Evolutionary conservation across 73 alveolate species (phyloP), one percentile per base, ranked within the genome.

Genomic region (Blepharisma stoltei): DNA sequence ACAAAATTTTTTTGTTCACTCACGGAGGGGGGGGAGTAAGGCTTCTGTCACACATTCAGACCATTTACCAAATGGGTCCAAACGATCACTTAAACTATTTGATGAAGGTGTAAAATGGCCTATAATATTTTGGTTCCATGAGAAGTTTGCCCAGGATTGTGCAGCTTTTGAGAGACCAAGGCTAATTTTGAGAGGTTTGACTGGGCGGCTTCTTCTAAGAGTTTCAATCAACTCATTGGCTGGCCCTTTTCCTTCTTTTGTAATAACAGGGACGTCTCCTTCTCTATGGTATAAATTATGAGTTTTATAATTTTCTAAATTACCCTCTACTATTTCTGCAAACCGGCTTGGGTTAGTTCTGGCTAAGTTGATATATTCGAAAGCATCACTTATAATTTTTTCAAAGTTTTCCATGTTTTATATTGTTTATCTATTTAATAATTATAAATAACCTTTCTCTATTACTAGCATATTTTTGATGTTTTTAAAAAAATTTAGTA

Each of bases 211-310:
- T 20, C 23, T 25, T 60, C 46, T 60, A 14, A 60, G 46, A 14
- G 14, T 4, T 60, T 60, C 6, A 9, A 60, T 60, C 23, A 25
- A 9, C 14, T n/a, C 45, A 14, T 60, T 1, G 11, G 73, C 73
- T 18, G 73, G 46, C 23, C 23, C 18, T 60, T 25, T 14, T 14
- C 73, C 73, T 60, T 60, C 73, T 8, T 8, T 60, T n/a, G 38
- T 20, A 14, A 14, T 60, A 38, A 60, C 45, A 25, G 73, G 73
- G 73, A 60, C 73, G 5, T 14, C 14, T 14, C 73, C 73, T 20
- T 60, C 45, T 14, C 73, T 14, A 25, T 60, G 73, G 73, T 60
- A 60, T 20, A 60, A 25, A 25, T 25, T 20, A 25, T 60, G 37
- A 2, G 73, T 14, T 38, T 60, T 60, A 25, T 18, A 60, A 25